Conservation (phyloP, 257 asterid species). For the Jasminum sambac region DNA sequence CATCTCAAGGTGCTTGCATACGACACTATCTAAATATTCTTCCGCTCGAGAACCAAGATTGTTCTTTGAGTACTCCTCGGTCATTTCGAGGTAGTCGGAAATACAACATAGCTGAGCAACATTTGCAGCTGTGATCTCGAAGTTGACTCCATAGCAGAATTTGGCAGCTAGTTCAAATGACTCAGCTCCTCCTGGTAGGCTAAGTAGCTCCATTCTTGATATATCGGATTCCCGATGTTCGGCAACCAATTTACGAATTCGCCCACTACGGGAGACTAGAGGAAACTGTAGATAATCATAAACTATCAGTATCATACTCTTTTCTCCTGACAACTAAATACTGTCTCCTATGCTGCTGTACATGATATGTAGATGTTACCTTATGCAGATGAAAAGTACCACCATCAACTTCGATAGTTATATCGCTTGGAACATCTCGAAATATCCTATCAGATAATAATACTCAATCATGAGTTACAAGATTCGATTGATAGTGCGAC, state of each 20-base stretch:
- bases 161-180: conserved; percentile 88
- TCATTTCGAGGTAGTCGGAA: conserved; percentile 88
- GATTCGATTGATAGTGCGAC: background rate
- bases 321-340: too few relatives aligned
- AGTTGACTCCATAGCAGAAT: conserved; percentile 87
- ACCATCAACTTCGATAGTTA: conserved; percentile 78
- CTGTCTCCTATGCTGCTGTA: background rate
- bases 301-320: background rate
- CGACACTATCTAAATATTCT: conserved; percentile 70
- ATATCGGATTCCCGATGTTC: conserved; percentile 72
- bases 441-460: conserved; percentile 61
- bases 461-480: conserved; percentile 26
- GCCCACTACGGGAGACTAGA: conserved; percentile 89
- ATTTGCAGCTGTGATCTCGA: conserved; percentile 80
- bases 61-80: conserved; percentile 75
- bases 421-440: conserved; percentile 93
- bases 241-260: conserved; percentile 74
- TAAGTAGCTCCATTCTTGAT: conserved; percentile 63
- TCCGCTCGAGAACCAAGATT: conserved; percentile 77
- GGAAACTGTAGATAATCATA: conserved; percentile 65
- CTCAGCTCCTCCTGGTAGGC: conserved; percentile 88
- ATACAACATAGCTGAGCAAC: conserved; percentile 80
- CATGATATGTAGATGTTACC: conserved; percentile 39
- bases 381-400: conserved; percentile 77
- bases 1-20: conserved; percentile 78